These are phyloP conservation scores for Coemansia sp. DNA, from an alignment of 192 early-diverging fungal genomes.

Conservation along the genomic window DNA sequence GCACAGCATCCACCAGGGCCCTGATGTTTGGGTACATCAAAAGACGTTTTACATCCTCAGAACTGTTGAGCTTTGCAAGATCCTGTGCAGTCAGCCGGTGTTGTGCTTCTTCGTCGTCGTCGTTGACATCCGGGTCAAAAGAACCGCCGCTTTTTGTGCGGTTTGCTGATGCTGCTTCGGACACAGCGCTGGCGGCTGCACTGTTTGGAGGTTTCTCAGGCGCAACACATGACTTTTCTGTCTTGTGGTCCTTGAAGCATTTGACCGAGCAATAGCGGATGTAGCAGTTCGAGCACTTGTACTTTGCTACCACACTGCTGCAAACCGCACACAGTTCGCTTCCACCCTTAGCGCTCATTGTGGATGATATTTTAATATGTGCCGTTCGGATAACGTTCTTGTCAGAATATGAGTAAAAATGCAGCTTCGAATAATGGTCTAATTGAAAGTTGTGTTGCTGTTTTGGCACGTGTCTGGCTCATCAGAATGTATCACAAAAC, in stretches of 20 bases:
- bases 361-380: slow-evolving; percentile 6
- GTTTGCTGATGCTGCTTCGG: not conserved
- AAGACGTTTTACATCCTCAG: slow-evolving; percentile 16
- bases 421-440: too few relatives aligned
- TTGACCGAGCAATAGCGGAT: slow-evolving; percentile 48
- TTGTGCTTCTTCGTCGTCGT: slow-evolving; percentile 36
- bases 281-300: slow-evolving; percentile 49
- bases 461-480: not conserved
- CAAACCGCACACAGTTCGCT: slow-evolving; percentile 37
- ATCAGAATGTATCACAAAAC: not conserved
- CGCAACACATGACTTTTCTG: slow-evolving; percentile 28
- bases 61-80: slow-evolving; percentile 23
- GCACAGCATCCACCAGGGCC: slow-evolving; percentile 29
- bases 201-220: not conserved
- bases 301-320: slow-evolving; percentile 33
- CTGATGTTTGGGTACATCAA: slow-evolving; percentile 28
- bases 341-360: not conserved
- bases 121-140: slow-evolving; percentile 7
- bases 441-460: not conserved
- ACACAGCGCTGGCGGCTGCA: not conserved
- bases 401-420: too few relatives aligned
- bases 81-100: slow-evolving; percentile 30
- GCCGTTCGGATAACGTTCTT: too few relatives aligned
- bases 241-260: slow-evolving; percentile 45
- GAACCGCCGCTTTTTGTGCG: not conserved